Conservation (phyloP, 1,284 basidiomycete genomes). For the Melanopsichium pennsylvanicum region DNA sequence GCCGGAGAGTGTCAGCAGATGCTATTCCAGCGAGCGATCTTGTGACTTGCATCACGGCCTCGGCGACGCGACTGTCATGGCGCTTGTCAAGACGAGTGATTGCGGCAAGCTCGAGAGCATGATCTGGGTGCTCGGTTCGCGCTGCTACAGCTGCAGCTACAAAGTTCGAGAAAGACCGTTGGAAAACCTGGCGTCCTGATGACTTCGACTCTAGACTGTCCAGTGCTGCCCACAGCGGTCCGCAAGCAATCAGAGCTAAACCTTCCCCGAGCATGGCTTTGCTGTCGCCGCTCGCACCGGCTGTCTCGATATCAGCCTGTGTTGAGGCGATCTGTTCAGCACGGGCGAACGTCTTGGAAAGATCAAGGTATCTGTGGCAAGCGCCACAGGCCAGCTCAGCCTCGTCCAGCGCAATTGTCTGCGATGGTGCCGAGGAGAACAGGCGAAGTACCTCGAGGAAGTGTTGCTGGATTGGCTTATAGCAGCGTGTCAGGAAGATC, state of each 20-base stretch:
- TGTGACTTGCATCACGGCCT: slow-evolving; percentile 6
- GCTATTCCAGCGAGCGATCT: neutral
- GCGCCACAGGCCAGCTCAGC: slow-evolving; percentile 24
- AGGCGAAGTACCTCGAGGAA: slow-evolving; percentile 8
- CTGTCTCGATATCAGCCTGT: neutral
- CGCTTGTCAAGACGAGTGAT: slow-evolving; percentile 21
- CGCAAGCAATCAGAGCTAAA: slow-evolving; percentile 19
- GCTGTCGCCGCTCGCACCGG: too few species aligned
- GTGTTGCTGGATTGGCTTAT: slow-evolving; percentile 10
- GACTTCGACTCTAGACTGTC: slow-evolving; percentile 17
- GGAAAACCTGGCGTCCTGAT: slow-evolving; percentile 17
- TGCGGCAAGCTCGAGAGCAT: slow-evolving; percentile 16
- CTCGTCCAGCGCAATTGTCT: slow-evolving; percentile 23
- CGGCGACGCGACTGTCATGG: slow-evolving; percentile 16
- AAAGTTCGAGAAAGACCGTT: slow-evolving; percentile 26
- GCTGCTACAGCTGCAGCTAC: slow-evolving; percentile 14
- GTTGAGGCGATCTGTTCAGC: neutral
- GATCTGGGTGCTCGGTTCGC: neutral
- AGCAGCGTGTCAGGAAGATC: neutral
- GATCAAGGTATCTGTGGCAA: slow-evolving; percentile 24
- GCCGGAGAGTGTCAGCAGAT: slow-evolving; percentile 7
- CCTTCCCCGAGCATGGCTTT: slow-evolving; percentile 6
- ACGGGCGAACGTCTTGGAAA: neutral
- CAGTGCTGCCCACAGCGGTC: slow-evolving; percentile 19
- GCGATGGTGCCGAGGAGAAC: slow-evolving; percentile 18